phyloP scores from a whole-genome alignment of 805 yeast species.

The Starmerella etchellsii region DNA sequence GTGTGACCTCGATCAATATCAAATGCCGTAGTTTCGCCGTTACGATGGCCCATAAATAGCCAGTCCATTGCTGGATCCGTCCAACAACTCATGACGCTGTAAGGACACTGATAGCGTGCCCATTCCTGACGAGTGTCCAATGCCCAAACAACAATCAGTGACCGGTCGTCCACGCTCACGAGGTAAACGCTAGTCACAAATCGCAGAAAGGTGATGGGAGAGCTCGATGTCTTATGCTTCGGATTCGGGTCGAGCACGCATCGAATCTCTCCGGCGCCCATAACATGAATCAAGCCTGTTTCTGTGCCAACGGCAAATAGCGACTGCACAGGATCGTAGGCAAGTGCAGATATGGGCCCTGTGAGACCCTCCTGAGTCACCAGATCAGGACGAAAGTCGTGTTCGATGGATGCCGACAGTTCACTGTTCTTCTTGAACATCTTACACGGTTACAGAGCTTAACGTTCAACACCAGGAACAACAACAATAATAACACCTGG shows the following conservation, averaged over 20 bases:
- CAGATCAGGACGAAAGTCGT: slow-evolving; percentile 22
- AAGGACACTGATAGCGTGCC: slow-evolving; percentile 48
- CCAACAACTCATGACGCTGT: slow-evolving; percentile 54
- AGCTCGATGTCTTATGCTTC: slow-evolving; percentile 22
- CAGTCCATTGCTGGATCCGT: slow-evolving; percentile 84
- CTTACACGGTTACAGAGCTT: too few species aligned
- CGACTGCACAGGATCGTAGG: slow-evolving; percentile 81
- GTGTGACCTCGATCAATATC: slow-evolving; percentile 68
- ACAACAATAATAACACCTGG: too few species aligned
- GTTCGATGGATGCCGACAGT: slow-evolving; percentile 21
- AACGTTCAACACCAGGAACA: too few species aligned
- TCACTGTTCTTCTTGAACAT: slow-evolving; percentile 14
- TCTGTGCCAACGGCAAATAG: slow-evolving; percentile 70
- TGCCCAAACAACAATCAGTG: slow-evolving; percentile 56
- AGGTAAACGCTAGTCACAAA: slow-evolving; percentile 75
- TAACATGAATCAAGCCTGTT: slow-evolving; percentile 56
- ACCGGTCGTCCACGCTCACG: slow-evolving; percentile 52
- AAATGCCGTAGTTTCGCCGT: slow-evolving; percentile 57
- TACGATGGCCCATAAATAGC: slow-evolving; percentile 65
- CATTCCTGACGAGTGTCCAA: slow-evolving; percentile 49
- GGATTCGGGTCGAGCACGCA: slow-evolving; percentile 42
- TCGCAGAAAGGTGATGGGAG: slow-evolving; percentile 37
- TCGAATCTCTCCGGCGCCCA: slow-evolving; percentile 78
- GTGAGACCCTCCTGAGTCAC: slow-evolving; percentile 42
- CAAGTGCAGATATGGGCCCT: slow-evolving; percentile 54